Evolutionary conservation across 352 stramenopile genomes (phyloP), one percentile per base, ranked within the genome.

Genomic region (Phytophthora citricola): DNA sequence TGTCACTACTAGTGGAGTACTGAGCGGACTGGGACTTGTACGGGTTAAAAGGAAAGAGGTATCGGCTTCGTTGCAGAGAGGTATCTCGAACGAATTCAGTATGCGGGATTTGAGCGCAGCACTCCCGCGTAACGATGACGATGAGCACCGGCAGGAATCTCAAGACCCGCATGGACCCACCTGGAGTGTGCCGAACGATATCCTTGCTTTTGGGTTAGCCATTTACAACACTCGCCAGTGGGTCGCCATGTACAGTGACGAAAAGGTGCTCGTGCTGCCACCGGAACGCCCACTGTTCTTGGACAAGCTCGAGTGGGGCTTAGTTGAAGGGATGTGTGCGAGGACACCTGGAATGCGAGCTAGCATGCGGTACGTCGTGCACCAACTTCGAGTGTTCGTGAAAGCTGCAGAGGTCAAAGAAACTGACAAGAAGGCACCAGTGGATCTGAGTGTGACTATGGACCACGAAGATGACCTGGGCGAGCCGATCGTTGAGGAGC

Each of bases 291-390:
- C 69, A 41, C 34, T n/a, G 17, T 77, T 74, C 22, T 12, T 74
- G 14, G 46, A 54, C 6, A 29, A 62, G 14, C 36, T 38, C 0
- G 58, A 77, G 58, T 77, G 64, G 69, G 53, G 68, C 29, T 52
- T 77, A 24, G 41, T 77, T 29, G n/a, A 71, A 53, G 22, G 40
- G 31, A 77, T 74, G 69, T 74, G 58, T 44, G 50, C 50, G 20
- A 56, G 26, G 7, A 44, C 17, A 12, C 58, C 58, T 15, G 39
- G 47, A 2, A 43, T 31, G 29, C 31, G 59, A 59, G 59, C 41
- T 29, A 73, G 54, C 14, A 77, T 74, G 54, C 68, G 64, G 58
- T 70, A 71, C 36, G 64, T 73, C n/a, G 59, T 77, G 43, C 64
- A 74, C 20, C 69, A 71, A 50, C 32, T 77, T 6, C 66, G 65